phyloP scores from a whole-genome alignment of 441 rosid species.

The Cnidoscolus chayamansa region DNA sequence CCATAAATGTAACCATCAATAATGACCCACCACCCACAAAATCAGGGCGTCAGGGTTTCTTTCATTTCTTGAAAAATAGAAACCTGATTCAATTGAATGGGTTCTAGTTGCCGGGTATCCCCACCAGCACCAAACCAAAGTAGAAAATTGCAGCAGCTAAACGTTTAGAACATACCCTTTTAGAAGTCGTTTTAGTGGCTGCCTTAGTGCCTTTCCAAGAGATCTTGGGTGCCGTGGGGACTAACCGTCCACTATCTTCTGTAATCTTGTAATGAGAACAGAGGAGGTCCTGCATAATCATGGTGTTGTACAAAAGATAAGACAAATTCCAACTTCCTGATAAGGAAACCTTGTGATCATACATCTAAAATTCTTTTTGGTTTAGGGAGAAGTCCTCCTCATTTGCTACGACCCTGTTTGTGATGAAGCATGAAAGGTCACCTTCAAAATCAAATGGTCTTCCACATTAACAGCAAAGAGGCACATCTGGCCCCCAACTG shows the following conservation, averaged over 20 bases:
- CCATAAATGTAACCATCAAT: slow-evolving; percentile 21
- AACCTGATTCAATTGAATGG: slow-evolving; percentile 28
- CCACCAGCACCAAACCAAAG: slow-evolving; percentile 31
- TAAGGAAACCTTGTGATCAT: slow-evolving; percentile 28
- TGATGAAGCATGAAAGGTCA: slow-evolving; percentile 7
- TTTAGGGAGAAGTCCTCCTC: slow-evolving; percentile 7
- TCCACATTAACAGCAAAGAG: no score
- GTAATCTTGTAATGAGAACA: slow-evolving; percentile 30
- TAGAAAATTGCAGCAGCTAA: slow-evolving; percentile 20
- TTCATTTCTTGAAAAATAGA: slow-evolving; percentile 17
- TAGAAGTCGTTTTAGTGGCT: slow-evolving; percentile 24
- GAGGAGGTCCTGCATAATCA: slow-evolving; percentile 32
- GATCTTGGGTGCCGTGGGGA: slow-evolving; percentile 16
- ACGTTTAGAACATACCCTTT: slow-evolving; percentile 5
- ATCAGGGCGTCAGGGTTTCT: slow-evolving; percentile 26
- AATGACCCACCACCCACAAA: slow-evolving; percentile 46
- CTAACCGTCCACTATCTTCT: slow-evolving; percentile 37
- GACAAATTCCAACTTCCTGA: slow-evolving; percentile 30
- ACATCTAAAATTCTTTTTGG: neutral
- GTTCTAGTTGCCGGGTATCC: slow-evolving; percentile 37
- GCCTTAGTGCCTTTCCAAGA: slow-evolving; percentile 18
- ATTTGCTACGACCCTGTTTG: slow-evolving; percentile 6
- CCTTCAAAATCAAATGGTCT: neutral
- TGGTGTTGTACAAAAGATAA: slow-evolving; percentile 35
- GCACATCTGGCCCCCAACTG: no score